A percentile compares a stretch with the other conserved stretches of the same genome.
Evolutionary conservation across 345 rosid species (phyloP).

Genomic region (Geranium brycei): DNA sequence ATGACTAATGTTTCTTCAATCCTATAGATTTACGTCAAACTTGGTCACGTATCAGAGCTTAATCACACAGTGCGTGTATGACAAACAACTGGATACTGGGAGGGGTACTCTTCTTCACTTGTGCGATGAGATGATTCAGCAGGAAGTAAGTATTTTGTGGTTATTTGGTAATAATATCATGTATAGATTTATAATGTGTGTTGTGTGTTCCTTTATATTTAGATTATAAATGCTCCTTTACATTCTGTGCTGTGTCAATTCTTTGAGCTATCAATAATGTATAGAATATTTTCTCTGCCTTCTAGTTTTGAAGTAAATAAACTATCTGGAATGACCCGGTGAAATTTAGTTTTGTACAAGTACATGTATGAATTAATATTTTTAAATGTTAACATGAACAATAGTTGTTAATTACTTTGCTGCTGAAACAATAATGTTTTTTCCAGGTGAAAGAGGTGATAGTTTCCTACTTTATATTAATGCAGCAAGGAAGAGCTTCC

Average conservation of each 20-base stretch:
- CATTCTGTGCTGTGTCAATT: too few species aligned
- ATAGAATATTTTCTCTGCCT: too few species aligned
- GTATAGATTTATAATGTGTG: background rate
- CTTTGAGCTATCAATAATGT: too few species aligned
- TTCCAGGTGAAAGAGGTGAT: conserved; percentile 90
- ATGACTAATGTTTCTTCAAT: conserved; percentile 2
- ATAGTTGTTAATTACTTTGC: background rate
- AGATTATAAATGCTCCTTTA: too few species aligned
- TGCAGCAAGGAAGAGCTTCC: conserved; percentile 95
- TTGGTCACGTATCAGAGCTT: conserved; percentile 77
- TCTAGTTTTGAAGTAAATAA: too few species aligned
- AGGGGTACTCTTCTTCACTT: conserved; percentile 89
- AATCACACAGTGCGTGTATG: conserved; percentile 90
- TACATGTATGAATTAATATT: too few species aligned
- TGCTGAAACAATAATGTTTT: too few species aligned
- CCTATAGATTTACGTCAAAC: conserved; percentile 67
- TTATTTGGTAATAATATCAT: background rate
- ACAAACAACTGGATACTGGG: conserved; percentile 94
- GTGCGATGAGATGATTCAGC: conserved; percentile 94
- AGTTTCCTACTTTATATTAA: conserved; percentile 69
- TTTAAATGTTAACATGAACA: background rate
- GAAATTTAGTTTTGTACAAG: too few species aligned
- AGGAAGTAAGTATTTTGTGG: conserved; percentile 53
- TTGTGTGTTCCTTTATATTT: too few species aligned
- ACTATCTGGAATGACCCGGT: too few species aligned